Evolutionary conservation across 148 eudicot genomes (phyloP).

Genomic region (Cornus controversa): DNA sequence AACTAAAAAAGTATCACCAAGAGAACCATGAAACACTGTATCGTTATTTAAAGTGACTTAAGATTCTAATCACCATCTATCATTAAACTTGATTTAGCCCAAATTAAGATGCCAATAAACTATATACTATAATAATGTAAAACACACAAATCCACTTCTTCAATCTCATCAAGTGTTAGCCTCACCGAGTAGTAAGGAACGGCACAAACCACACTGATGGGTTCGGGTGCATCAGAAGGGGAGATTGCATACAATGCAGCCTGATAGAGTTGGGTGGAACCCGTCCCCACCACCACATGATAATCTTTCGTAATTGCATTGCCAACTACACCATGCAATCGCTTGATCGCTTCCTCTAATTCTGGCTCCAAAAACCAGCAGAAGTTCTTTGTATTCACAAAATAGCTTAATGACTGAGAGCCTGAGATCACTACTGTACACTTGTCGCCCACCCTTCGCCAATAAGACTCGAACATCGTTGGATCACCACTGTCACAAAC

Average conservation of each 20-base stretch:
- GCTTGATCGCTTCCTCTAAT: slow-evolving; percentile 43
- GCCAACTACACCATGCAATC: slow-evolving; percentile 46
- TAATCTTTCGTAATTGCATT: slow-evolving; percentile 46
- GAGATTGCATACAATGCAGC: slow-evolving; percentile 55
- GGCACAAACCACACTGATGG: slow-evolving; percentile 49
- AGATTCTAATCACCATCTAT: not conserved
- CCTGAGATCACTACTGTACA: slow-evolving; percentile 44
- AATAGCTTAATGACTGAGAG: slow-evolving; percentile 59
- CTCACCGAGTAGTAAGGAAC: slow-evolving; percentile 73
- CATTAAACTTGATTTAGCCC: not conserved
- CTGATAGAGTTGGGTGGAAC: slow-evolving; percentile 61
- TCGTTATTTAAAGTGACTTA: slow-evolving; percentile 19
- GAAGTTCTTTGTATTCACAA: slow-evolving; percentile 26
- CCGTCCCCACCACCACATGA: slow-evolving; percentile 59
- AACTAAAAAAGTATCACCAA: not conserved
- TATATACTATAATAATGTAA: not conserved
- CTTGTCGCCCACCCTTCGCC: slow-evolving; percentile 44
- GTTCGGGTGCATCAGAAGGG: slow-evolving; percentile 19
- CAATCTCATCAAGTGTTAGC: no score
- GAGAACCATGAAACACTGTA: not conserved
- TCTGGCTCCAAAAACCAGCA: slow-evolving; percentile 63
- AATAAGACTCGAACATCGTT: slow-evolving; percentile 45
- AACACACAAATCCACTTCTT: not conserved
- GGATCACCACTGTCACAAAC: slow-evolving; percentile 71
- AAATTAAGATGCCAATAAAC: not conserved